Conservation (phyloP, 1,284 basidiomycete species). For the Bjerkandera adusta region DNA sequence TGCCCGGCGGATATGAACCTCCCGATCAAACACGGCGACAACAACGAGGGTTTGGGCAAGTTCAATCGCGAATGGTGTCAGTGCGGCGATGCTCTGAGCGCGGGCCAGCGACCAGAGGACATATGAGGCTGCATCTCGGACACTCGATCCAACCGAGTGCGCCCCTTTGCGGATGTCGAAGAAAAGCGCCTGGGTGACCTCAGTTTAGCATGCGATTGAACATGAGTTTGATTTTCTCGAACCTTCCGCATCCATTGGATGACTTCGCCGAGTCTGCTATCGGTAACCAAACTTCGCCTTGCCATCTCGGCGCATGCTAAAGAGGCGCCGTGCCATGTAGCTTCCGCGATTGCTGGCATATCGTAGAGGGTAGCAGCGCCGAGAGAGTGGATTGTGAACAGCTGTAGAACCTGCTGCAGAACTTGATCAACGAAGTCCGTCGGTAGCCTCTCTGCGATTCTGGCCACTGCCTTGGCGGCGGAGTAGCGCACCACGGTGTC, state of each 20-base stretch:
- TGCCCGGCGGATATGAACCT: slow-evolving; percentile 93
- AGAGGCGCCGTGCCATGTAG: slow-evolving; percentile 94
- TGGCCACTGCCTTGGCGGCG: slow-evolving; percentile 89
- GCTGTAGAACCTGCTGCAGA: slow-evolving; percentile 71
- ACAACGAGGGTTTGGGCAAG: slow-evolving; percentile 75
- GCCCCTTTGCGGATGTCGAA: slow-evolving; percentile 93
- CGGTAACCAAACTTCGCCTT: slow-evolving; percentile 70
- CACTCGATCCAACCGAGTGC: slow-evolving; percentile 91
- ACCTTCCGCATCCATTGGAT: slow-evolving; percentile 83
- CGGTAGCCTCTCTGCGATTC: slow-evolving; percentile 83
- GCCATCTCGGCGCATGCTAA: slow-evolving; percentile 93
- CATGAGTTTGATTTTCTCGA: slow-evolving; percentile 22
- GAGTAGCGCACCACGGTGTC: slow-evolving; percentile 97
- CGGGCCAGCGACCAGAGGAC: slow-evolving; percentile 94
- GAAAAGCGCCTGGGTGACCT: slow-evolving; percentile 67
- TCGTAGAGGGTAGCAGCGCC: slow-evolving; percentile 64
- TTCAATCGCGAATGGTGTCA: slow-evolving; percentile 60
- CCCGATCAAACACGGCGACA: slow-evolving; percentile 88
- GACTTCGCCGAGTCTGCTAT: slow-evolving; percentile 56
- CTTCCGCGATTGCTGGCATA: slow-evolving; percentile 75
- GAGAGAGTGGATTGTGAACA: slow-evolving; percentile 67
- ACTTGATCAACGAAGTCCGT: slow-evolving; percentile 76
- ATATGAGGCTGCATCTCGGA: slow-evolving; percentile 94
- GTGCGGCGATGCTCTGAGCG: slow-evolving; percentile 58
- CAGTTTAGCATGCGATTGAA: slow-evolving; percentile 12